phyloP scores from a whole-genome alignment of 1,284 basidiomycete genomes.

The Trichosporon coremiiforme region DNA sequence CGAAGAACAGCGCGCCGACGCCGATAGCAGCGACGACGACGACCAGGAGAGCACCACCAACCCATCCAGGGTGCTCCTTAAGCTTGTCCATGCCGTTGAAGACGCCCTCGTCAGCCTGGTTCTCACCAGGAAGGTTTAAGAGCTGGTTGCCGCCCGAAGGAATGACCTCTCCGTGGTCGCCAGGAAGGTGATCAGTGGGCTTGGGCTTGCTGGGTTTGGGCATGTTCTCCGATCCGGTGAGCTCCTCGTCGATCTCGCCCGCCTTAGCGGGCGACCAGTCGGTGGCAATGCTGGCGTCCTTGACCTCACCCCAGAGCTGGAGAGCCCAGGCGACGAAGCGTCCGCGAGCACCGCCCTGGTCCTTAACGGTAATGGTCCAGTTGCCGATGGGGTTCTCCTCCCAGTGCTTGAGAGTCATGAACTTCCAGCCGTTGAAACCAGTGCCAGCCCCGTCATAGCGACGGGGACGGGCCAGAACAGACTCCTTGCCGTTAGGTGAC shows the following conservation, averaged over 20 bases:
- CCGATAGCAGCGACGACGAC: slow-evolving; percentile 63
- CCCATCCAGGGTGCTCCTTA: slow-evolving; percentile 76
- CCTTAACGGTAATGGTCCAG: slow-evolving; percentile 86
- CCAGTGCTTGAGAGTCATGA: slow-evolving; percentile 99
- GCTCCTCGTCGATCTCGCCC: slow-evolving; percentile 55
- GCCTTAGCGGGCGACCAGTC: slow-evolving; percentile 61
- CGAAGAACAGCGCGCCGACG: slow-evolving; percentile 63
- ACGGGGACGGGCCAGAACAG: slow-evolving; percentile 76
- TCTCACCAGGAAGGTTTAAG: slow-evolving; percentile 42
- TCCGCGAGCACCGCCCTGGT: slow-evolving; percentile 71
- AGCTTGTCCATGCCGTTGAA: slow-evolving; percentile 79
- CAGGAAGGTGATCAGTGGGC: slow-evolving; percentile 84
- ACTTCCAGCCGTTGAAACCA: slow-evolving; percentile 92
- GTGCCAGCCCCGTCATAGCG: slow-evolving; percentile 67
- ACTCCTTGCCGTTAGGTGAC: slow-evolving; percentile 86
- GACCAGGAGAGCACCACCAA: slow-evolving; percentile 77
- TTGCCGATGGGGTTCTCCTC: slow-evolving; percentile 87
- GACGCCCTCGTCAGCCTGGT: slow-evolving; percentile 72
- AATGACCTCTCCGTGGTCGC: slow-evolving; percentile 67
- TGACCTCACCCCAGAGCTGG: slow-evolving; percentile 87
- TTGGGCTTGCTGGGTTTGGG: slow-evolving; percentile 65
- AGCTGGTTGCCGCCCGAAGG: slow-evolving; percentile 11
- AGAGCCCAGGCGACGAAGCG: slow-evolving; percentile 89
- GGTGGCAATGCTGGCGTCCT: slow-evolving; percentile 70
- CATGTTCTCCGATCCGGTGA: slow-evolving; percentile 57